phyloP scores from a whole-genome alignment of 2,329 filamentous ascomycete species.

The Neurospora sp. region DNA sequence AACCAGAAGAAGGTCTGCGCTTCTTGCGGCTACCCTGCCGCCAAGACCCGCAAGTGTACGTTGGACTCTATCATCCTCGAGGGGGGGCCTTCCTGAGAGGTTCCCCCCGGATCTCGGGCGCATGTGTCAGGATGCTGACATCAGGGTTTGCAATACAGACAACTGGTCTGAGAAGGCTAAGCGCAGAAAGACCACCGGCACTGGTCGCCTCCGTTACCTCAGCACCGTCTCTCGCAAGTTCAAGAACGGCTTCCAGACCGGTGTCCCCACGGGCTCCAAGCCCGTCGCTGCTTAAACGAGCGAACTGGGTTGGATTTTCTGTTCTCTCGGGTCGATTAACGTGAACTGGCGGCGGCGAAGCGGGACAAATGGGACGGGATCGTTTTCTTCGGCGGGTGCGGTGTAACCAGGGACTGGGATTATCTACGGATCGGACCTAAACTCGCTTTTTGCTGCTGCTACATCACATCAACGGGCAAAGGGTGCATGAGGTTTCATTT shows the following conservation, averaged over 20 bases:
- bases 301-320: not conserved
- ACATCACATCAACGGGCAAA: slow-evolving; percentile 13
- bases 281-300: slow-evolving; percentile 28
- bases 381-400: slow-evolving; percentile 17
- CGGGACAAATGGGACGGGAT: slow-evolving; percentile 13
- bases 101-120: not conserved
- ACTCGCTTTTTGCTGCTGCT: slow-evolving; percentile 18
- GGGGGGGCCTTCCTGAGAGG: not conserved
- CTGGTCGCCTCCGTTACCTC: slow-evolving; percentile 91
- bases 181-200: slow-evolving; percentile 98
- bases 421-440: slow-evolving; percentile 15
- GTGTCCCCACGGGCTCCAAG: slow-evolving; percentile 73
- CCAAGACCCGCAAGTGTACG: slow-evolving; percentile 98
- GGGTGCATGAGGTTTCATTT: slow-evolving; percentile 15
- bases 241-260: slow-evolving; percentile 96
- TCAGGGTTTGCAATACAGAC: slow-evolving; percentile 43
- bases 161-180: slow-evolving; percentile 99
- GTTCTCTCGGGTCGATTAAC: not conserved
- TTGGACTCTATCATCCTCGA: slow-evolving; percentile 22
- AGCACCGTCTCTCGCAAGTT: slow-evolving; percentile 87
- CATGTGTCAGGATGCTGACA: slow-evolving; percentile 13
- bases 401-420: slow-evolving; percentile 17
- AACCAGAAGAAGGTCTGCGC: slow-evolving; percentile 99
- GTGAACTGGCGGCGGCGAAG: slow-evolving; percentile 2
- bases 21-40: slow-evolving; percentile 89